Evolutionary conservation across 148 eudicot species (phyloP), one percentile per base, ranked within the genome.

Genomic region (Cornus florida): DNA sequence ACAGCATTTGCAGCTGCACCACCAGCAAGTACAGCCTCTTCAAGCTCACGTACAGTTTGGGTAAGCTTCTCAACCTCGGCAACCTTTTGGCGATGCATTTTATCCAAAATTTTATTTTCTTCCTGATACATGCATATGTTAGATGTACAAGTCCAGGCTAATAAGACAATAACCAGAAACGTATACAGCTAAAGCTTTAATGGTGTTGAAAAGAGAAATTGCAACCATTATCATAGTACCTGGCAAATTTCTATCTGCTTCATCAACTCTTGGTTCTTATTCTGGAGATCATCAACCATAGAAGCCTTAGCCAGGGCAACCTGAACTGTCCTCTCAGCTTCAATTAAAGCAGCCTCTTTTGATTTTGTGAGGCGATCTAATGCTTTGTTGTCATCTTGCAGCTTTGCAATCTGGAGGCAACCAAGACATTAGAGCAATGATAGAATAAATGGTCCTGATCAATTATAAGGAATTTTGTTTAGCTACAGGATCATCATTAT

Each of bases 1-100:
- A 91, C 95, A 79, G 92, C 95, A 79, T 91, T 91, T 72, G 95
- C 95, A 83, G 95, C 91, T 59, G 95, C 95, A 84, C 92, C 95
- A 69, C 95, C 95, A 75, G 95, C 95, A 86, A 91, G 92, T 69
- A 91, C 92, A 79, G 95, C 92, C 84, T 91, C 95, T 82, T 91
- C 95, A 73, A 91, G 89, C 79, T 91, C 95, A 65, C 84, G 85
- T 39, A 91, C 95, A 39, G 92, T 91, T 83, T 89, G 92, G 66
- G 92, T 91, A 75, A 91, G 90, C 80, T 91, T 91, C 84, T 89
- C 95, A 76, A 91, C 92, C 72, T 91, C 95, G 23, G 95, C 91
- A 86, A 91, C 95, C 84, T 91, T 91, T 77, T 91, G 95, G 7
- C 95, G 89, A 32, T 89, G 92, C 92, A 91, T 82, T 84, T 83